Conservation (phyloP, 192 early-diverging fungal genomes). For the Thamnidium elegans region DNA sequence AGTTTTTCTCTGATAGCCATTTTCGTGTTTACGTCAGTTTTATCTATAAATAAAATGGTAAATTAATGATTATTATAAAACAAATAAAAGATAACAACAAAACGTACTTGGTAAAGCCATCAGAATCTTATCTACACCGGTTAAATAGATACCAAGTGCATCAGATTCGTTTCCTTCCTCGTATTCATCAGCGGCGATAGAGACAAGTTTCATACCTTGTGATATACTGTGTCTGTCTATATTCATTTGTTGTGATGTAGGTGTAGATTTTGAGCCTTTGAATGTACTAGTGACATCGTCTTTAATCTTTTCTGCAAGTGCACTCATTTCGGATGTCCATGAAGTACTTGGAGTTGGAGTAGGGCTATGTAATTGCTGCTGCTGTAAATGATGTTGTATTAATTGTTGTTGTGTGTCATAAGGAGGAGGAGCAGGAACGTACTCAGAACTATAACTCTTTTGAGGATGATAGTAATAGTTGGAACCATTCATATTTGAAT, state of each 20-base stretch:
- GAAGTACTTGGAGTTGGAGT: conserved; percentile 13
- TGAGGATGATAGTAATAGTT: conserved; percentile 2
- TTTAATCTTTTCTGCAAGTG: conserved; percentile 23
- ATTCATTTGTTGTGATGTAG: neutral
- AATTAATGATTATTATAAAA: neutral
- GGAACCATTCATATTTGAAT: conserved; percentile 9
- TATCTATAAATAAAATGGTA: conserved; percentile 7
- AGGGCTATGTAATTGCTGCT: neutral
- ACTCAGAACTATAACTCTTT: conserved; percentile 4
- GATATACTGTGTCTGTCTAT: conserved; percentile 30
- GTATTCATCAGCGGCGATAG: conserved; percentile 41
- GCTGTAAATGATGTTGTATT: no score
- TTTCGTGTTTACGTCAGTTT: conserved; percentile 20
- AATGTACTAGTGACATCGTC: conserved; percentile 8
- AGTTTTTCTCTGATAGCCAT: conserved; percentile 26
- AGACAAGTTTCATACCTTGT: conserved; percentile 36
- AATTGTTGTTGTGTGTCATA: neutral
- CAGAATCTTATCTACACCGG: conserved; percentile 38
- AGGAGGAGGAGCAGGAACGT: conserved; percentile 9
- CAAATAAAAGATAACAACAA: neutral
- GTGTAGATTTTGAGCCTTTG: neutral
- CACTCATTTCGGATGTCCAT: conserved; percentile 29
- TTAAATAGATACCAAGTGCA: conserved; percentile 37
- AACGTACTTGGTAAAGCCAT: conserved; percentile 42
- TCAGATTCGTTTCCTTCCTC: conserved; percentile 33